Conservation (phyloP, 2,329 filamentous ascomycete species). For the Epichloe baconii region DNA sequence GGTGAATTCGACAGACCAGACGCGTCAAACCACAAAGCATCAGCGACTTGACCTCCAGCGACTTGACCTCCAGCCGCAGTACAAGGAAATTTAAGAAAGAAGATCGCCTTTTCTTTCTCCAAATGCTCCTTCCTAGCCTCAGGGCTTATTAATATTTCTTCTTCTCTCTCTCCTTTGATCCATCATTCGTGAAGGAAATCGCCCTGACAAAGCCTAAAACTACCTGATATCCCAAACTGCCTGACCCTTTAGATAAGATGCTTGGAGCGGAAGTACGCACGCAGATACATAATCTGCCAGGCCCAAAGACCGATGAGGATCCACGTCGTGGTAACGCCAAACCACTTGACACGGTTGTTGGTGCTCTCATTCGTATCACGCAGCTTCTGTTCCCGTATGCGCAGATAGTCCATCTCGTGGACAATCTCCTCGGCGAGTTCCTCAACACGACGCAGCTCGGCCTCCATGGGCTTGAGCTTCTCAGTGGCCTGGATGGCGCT, state of each 20-base stretch:
- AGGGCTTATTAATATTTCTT: too few species aligned
- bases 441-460: constrained; percentile 83
- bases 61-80: too few species aligned
- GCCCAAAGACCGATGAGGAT: constrained; percentile 78
- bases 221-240: constrained; percentile 6
- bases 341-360: constrained; percentile 98
- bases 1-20: too few species aligned
- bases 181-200: too few species aligned
- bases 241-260: constrained; percentile 21
- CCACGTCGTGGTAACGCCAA: constrained; percentile 85
- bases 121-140: too few species aligned
- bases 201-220: not conserved
- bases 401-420: constrained; percentile 90
- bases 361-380: constrained; percentile 99
- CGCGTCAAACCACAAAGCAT: too few species aligned
- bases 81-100: too few species aligned
- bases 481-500: constrained; percentile 88
- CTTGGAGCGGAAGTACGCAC: constrained; percentile 78
- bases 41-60: too few species aligned
- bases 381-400: constrained; percentile 80
- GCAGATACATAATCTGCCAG: constrained; percentile 96
- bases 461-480: constrained; percentile 96
- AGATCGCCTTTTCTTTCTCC: too few species aligned
- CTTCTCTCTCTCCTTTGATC: too few species aligned
- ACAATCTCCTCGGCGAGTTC: constrained; percentile 85